phyloP scores from a whole-genome alignment of 2,329 filamentous ascomycete genomes.

The Thermoascus crustaceus region DNA sequence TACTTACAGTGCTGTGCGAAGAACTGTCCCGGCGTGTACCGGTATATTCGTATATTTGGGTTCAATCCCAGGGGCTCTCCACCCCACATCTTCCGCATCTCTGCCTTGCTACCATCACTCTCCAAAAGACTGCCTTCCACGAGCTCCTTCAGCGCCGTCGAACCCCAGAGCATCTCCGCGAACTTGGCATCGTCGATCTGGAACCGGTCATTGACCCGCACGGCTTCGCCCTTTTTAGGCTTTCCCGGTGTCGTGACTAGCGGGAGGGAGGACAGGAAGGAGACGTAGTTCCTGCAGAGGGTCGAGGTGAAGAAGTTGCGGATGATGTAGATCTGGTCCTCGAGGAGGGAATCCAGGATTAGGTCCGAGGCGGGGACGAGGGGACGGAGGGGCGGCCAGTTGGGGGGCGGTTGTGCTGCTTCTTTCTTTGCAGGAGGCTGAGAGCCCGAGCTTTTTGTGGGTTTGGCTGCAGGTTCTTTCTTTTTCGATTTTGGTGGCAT shows the following conservation, averaged over 20 bases:
- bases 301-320: slow-evolving; percentile 65
- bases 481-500: slow-evolving; percentile 3
- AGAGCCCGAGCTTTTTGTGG: slow-evolving; percentile 10
- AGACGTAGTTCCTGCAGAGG: slow-evolving; percentile 67
- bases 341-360: slow-evolving; percentile 47
- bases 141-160: slow-evolving; percentile 64
- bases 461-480: slow-evolving; percentile 4
- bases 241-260: slow-evolving; percentile 69
- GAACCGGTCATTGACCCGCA: slow-evolving; percentile 82
- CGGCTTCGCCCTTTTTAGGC: slow-evolving; percentile 71
- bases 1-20: slow-evolving; percentile 84
- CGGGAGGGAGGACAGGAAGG: slow-evolving; percentile 62
- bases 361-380: slow-evolving; percentile 59
- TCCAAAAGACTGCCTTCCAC: slow-evolving; percentile 31
- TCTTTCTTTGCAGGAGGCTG: slow-evolving; percentile 6
- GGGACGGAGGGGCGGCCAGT: slow-evolving; percentile 68
- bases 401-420: slow-evolving; percentile 38
- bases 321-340: slow-evolving; percentile 63
- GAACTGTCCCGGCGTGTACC: slow-evolving; percentile 78
- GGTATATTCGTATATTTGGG: slow-evolving; percentile 81
- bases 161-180: slow-evolving; percentile 65
- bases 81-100: slow-evolving; percentile 52
- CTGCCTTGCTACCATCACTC: slow-evolving; percentile 1
- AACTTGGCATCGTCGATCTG: slow-evolving; percentile 71
- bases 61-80: slow-evolving; percentile 77